These are phyloP conservation scores for Solanum bulbocastanum DNA, from an alignment of 257 asterid genomes.

Conservation along the genomic window DNA sequence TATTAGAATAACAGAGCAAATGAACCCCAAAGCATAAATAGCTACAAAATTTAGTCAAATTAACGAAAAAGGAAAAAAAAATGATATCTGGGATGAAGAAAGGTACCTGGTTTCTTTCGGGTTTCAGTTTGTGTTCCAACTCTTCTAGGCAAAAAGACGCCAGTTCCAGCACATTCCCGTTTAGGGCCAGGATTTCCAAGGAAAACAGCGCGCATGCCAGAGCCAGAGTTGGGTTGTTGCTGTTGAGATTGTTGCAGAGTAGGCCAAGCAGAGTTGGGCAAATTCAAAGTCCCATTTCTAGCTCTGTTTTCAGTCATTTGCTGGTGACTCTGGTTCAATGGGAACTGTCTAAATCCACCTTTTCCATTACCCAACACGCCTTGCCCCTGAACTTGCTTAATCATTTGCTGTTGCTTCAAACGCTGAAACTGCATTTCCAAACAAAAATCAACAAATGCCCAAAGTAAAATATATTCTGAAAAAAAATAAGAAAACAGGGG, in stretches of 20 bases:
- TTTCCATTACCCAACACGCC: constrained; percentile 1
- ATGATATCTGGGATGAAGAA: not conserved
- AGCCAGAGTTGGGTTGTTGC: constrained; percentile 9
- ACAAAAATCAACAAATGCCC: not conserved
- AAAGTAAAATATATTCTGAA: not conserved
- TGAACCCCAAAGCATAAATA: not conserved
- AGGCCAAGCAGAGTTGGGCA: constrained; percentile 45
- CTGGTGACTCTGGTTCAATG: constrained; percentile 12
- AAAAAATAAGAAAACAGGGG: not conserved
- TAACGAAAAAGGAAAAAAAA: no score
- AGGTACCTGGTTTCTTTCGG: constrained; percentile 41
- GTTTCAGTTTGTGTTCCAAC: constrained; percentile 21
- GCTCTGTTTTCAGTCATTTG: constrained; percentile 15
- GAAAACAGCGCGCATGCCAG: constrained; percentile 38
- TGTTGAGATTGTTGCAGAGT: constrained; percentile 24
- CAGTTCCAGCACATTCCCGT: constrained; percentile 67
- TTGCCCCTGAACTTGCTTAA: constrained; percentile 2
- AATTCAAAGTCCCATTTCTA: constrained; percentile 9
- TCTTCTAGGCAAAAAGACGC: constrained; percentile 69
- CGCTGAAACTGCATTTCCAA: constrained; percentile 23
- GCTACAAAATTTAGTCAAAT: not conserved
- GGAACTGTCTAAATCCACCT: constrained; percentile 21
- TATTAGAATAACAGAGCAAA: not conserved
- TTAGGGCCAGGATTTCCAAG: constrained; percentile 29
- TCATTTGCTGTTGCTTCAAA: constrained; percentile 26